Evolutionary conservation across 192 early-diverging fungal genomes (phyloP), one percentile per base, ranked within the genome.

Genomic region (Anaeromyces robustus): DNA sequence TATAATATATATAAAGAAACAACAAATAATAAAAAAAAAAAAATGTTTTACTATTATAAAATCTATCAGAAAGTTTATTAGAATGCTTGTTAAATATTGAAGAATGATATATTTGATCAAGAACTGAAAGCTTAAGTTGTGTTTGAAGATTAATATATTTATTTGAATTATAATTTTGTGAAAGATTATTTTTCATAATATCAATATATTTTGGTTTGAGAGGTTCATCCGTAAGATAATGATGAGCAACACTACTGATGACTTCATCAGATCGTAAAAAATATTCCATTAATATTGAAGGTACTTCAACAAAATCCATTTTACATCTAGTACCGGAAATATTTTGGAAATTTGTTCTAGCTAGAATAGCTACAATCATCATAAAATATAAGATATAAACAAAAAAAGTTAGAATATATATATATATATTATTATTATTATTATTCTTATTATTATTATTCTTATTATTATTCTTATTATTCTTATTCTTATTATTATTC

Each of bases 301-400:
- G 97, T 41, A 99, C 87, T 86, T 99, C 97, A 3, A 98, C 96
- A 91, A 99, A 97, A 86, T 99, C 97, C 29, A 96, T 92, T 12
- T 93, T 88, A 83, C 96, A 96, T 30, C 97, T 89, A 16, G 97
- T 99, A 39, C 97, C 97, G 4, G 95, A 89, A 19, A 99, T 95
- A 85, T 97, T 97, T 83, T 99, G 97, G 86, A 93, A 98, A 43
- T 94, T 92, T n/a, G 96, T 96, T 29, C 93, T 90, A 34, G 94
- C 96, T 11, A 99, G 88, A 93, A 97, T 95, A 28, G 96, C 86
- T 87, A 79, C n/a, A n/a, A n/a, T n/a, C n/a, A n/a, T n/a, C n/a
- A n/a, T n/a, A n/a, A n/a, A n/a, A n/a, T n/a, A n/a, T n/a, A n/a
- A n/a, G n/a, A n/a, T n/a, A n/a, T n/a, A n/a, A n/a, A n/a, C n/a